phyloP scores from a whole-genome alignment of 352 stramenopile species.

The Plasmopara muralis region DNA sequence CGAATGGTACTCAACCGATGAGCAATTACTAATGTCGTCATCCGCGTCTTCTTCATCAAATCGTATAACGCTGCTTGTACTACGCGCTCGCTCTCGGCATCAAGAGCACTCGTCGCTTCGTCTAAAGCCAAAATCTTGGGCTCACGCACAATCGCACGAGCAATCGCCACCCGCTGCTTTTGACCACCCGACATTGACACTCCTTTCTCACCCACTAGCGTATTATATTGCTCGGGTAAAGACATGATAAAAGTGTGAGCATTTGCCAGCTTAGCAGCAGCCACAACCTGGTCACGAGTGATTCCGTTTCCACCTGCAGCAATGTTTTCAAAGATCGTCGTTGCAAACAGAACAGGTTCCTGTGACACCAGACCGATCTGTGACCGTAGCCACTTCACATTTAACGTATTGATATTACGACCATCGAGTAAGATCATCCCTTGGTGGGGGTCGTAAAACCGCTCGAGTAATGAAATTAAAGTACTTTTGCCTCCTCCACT shows the following conservation, averaged over 20 bases:
- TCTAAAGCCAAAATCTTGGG: neutral
- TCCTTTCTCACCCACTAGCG: constrained; percentile 1
- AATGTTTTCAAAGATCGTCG: constrained; percentile 2
- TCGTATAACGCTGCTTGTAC: neutral
- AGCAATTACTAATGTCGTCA: constrained; percentile 1
- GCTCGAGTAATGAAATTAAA: neutral
- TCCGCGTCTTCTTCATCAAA: constrained; percentile 1
- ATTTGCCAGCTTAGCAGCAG: neutral
- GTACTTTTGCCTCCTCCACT: constrained; percentile 1
- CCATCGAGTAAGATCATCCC: constrained; percentile 1
- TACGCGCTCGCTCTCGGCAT: neutral
- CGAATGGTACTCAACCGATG: constrained; percentile 1
- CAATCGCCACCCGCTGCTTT: constrained; percentile 2
- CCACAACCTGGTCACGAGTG: neutral
- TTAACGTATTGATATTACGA: constrained; percentile 1
- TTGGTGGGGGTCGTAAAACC: neutral
- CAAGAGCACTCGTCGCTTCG: constrained; percentile 1
- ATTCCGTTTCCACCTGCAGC: neutral
- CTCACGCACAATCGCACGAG: constrained; percentile 1
- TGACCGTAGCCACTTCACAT: neutral
- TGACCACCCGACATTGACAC: constrained; percentile 1
- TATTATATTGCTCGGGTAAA: constrained; percentile 1
- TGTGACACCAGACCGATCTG: constrained; percentile 2
- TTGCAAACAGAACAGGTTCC: neutral
- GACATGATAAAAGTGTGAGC: constrained; percentile 3